Base-by-base conservation (phyloP, 768 basidiomycete species). In the Calocybe gangraenosa region DNA sequence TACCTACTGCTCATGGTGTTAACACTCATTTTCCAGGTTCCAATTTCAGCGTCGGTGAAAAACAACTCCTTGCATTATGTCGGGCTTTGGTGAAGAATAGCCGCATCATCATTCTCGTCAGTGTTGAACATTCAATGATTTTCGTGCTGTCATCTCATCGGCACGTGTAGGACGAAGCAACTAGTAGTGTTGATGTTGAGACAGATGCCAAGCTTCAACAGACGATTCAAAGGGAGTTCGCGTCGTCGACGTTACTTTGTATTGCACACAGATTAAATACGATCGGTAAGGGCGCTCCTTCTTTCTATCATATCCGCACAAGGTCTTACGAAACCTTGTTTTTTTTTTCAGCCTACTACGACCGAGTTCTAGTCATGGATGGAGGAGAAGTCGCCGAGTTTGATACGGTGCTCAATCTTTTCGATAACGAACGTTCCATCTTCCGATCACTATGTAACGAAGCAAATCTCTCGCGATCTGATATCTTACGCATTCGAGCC, bases 291-390 rank as follows among this genome's bases (percentile, higher is more conserved):
- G n/a, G n/a, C n/a, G n/a, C n/a, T n/a, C n/a, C n/a, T n/a, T n/a
- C n/a, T 19, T 30, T 15, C 14, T 28, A 20, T 31, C 44, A 18
- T 28, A 15, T 32, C 28, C 28, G 22, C 30, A 18, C 21, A 34
- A 1, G 31, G 22, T 47, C 54, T 15, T 2, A 47, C 58, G 25
- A 36, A 39, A 39, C 35, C 11, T 17, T 23, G 41, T 37, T 49
- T 1, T 37, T 17, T 23, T 40, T 37, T 49, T 1, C 36, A 78
- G 78, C 72, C 0, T 75, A 83, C 52, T 85, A 82, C 49, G 82
- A 86, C 54, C 72, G 78, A 14, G 73, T 87, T 17, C 63, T 89
- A 19, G 84, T 87, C 36, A 83, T 91, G 81, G 79, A 84, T 54
- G 62, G 72, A n/a, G 86, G 87, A 0, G 55, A 65, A 19, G 76